Conservation (phyloP, 306 rosid species). For the Gastrolobium bilobum region DNA sequence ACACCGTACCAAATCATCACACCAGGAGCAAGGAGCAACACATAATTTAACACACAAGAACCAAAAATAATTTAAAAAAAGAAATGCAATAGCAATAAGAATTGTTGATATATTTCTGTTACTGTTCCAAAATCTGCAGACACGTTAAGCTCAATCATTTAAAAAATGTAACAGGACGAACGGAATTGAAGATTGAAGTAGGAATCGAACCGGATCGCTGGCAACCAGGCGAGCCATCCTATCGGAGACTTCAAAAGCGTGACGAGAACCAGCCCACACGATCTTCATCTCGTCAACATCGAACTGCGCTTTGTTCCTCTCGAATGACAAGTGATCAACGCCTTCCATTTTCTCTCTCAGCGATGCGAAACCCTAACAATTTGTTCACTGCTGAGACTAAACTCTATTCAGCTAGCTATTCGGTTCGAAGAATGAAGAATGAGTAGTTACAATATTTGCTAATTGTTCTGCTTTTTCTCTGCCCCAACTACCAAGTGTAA, state of each 20-base stretch:
- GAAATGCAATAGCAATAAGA: not conserved
- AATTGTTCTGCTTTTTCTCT: not conserved
- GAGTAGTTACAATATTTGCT: not conserved
- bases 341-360: constrained; percentile 53
- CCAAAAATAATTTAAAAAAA: not conserved
- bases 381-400: not conserved
- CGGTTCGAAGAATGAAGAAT: not conserved
- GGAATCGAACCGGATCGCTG: constrained; percentile 74
- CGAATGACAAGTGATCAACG: constrained; percentile 77
- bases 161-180: not conserved
- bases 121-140: not conserved
- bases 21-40: not conserved
- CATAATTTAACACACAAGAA: not conserved
- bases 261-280: constrained; percentile 90
- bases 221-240: constrained; percentile 90
- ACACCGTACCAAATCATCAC: not conserved
- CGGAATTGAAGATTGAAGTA: not conserved
- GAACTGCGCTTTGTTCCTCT: constrained; percentile 80
- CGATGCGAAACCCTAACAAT: not conserved
- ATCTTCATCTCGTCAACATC: constrained; percentile 92
- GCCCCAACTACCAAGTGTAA: constrained; percentile 44
- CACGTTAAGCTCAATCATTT: not conserved
- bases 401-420: not conserved
- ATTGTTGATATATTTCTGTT: not conserved
- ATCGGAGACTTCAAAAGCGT: constrained; percentile 73